phyloP scores from a whole-genome alignment of 805 yeast species.

The Monosporozyma solicola region DNA sequence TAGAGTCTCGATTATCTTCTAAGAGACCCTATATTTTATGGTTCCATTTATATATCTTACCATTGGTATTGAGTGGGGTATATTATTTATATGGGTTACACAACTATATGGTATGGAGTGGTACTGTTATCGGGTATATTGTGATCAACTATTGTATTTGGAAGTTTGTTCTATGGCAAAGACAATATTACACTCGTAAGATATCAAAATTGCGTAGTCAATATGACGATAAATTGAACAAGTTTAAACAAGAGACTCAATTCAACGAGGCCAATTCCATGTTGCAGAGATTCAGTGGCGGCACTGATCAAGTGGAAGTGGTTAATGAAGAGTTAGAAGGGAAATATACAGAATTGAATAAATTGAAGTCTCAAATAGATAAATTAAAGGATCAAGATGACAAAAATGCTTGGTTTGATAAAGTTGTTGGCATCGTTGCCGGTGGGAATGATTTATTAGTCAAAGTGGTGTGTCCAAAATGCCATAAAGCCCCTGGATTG shows the following conservation, averaged over 20 bases:
- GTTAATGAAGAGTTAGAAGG: constrained; percentile 36
- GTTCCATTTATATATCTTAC: neutral
- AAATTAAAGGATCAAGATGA: constrained; percentile 16
- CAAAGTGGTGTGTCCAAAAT: constrained; percentile 18
- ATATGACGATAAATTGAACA: constrained; percentile 47
- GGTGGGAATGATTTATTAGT: constrained; percentile 21
- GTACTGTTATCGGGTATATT: neutral
- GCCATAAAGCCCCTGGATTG: constrained; percentile 18
- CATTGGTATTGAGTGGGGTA: neutral
- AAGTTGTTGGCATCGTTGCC: constrained; percentile 21
- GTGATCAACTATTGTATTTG: neutral
- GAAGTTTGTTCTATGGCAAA: neutral
- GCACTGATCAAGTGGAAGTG: constrained; percentile 37
- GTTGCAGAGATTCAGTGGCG: constrained; percentile 50
- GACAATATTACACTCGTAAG: neutral
- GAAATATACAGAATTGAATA: constrained; percentile 34
- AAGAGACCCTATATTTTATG: neutral
- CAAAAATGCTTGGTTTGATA: constrained; percentile 30
- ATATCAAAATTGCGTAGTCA: neutral
- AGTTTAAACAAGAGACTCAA: constrained; percentile 61
- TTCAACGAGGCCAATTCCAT: constrained; percentile 70
- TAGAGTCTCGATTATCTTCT: neutral
- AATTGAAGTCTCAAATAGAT: constrained; percentile 28
- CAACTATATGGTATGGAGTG: neutral
- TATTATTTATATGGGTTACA: neutral